phyloP scores from a whole-genome alignment of 2,329 filamentous ascomycete genomes.

The Biscogniauxia marginata region DNA sequence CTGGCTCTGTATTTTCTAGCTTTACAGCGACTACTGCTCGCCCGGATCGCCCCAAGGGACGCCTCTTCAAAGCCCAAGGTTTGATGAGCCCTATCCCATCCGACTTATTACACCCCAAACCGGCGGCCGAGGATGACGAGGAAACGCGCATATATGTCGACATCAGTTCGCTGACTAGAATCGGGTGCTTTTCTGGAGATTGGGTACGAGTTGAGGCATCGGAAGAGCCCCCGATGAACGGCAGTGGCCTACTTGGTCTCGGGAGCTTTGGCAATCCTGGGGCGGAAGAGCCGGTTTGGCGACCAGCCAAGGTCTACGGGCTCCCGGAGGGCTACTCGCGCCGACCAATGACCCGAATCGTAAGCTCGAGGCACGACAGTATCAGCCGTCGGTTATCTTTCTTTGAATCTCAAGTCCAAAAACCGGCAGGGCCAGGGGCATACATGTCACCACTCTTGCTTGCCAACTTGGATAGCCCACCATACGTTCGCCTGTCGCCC shows the following conservation, averaged over 20 bases:
- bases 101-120: constrained; percentile 82
- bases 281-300: constrained; percentile 66
- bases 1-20: constrained; percentile 84
- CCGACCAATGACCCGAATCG: constrained; percentile 59
- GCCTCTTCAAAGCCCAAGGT: constrained; percentile 81
- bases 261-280: constrained; percentile 64
- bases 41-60: constrained; percentile 68
- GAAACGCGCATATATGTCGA: constrained; percentile 90
- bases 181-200: constrained; percentile 96
- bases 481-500: constrained; percentile 76
- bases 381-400: constrained; percentile 55
- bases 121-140: constrained; percentile 74
- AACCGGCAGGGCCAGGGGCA: constrained; percentile 56
- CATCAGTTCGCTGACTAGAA: constrained; percentile 77
- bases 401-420: constrained; percentile 67
- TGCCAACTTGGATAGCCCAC: constrained; percentile 77
- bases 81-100: constrained; percentile 70
- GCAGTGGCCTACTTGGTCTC: constrained; percentile 64
- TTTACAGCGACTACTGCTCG: constrained; percentile 83
- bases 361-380: constrained; percentile 51
- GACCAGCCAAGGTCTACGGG: constrained; percentile 85
- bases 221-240: constrained; percentile 69
- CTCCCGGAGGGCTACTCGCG: constrained; percentile 73
- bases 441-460: constrained; percentile 86
- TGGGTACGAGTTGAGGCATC: constrained; percentile 86